Conservation (phyloP, 768 basidiomycete species). For the Pleurotus sapidus region DNA sequence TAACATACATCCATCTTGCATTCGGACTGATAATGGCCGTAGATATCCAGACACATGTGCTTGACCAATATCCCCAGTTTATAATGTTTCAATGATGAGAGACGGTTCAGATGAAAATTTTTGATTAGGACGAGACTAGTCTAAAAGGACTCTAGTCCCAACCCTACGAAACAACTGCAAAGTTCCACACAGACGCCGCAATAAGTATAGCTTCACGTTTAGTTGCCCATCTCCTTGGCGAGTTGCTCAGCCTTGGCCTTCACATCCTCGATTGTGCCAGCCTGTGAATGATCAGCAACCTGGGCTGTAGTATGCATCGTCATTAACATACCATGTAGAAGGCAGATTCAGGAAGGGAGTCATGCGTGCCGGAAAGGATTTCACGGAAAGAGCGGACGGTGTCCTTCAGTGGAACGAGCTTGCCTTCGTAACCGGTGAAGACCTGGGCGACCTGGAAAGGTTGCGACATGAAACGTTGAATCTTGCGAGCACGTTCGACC, state of each 20-base stretch:
- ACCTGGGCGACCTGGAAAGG: conserved; percentile 99
- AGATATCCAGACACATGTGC: too few species aligned
- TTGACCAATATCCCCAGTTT: too few species aligned
- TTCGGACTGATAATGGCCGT: too few species aligned
- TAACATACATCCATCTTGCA: too few species aligned
- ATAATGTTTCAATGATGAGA: too few species aligned
- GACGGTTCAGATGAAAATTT: background rate
- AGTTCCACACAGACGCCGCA: background rate
- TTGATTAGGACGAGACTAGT: conserved; percentile 7
- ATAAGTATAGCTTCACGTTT: conserved; percentile 16
- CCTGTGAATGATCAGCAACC: conserved; percentile 24
- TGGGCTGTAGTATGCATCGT: background rate
- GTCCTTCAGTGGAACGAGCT: conserved; percentile 95
- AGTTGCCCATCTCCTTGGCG: conserved; percentile 86
- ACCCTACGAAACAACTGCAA: background rate
- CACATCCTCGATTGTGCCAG: conserved; percentile 95
- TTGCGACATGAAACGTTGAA: conserved; percentile 99
- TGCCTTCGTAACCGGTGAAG: conserved; percentile 99
- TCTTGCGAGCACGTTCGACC: conserved; percentile 98
- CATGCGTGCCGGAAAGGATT: conserved; percentile 88
- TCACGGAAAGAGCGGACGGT: conserved; percentile 97
- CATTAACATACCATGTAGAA: conserved; percentile 83
- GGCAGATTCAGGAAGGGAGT: conserved; percentile 89
- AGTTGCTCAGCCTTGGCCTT: conserved; percentile 97
- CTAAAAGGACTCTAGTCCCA: background rate